Base-by-base conservation (phyloP, 2,329 filamentous ascomycete species). In the Akanthomyces dipterigenus region DNA sequence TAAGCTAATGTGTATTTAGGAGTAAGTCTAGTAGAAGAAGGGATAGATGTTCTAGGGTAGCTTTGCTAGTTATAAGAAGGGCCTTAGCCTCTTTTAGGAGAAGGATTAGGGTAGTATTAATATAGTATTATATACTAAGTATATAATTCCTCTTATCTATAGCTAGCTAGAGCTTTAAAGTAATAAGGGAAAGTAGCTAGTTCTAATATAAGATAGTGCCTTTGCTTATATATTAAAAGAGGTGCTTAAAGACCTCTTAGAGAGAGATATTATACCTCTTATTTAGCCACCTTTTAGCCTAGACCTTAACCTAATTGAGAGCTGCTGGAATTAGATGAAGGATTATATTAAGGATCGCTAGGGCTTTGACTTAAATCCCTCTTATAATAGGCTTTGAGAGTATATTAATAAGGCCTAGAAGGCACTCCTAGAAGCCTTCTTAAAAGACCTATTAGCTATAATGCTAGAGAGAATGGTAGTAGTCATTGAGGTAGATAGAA, bases 41-140 rank as follows among this genome's bases (percentile, higher is more conserved):
- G 68, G 70, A 3, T 71, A 62, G 67, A 71, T 71, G 65, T 72
- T 72, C 59, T 72, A 63, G 65, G 70, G 64, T 14, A 68, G 64
- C 51, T 70, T 72, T 63, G 64, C 58, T 55, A 65, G 69, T 26
- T 40, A 20, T 38, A 48, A 43, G 11, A 71, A 70, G 63, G 69
- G 69, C 11, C 67, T 64, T 38, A 62, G 62, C 20, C 53, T 72
- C 22, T 70, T 72, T 60, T 73, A 63, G 70, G 67, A 71, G 64
- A 72, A 72, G 63, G 69, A 70, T 42, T 72, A 63, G 69, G 66
- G 66, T 26, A 62, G 43, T 36, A 71, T 72, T 34, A 68, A 64
- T n/a, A 55, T 48, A 9, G 59, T 68, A 42, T 65, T 58, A 22
- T 71, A 69, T 60, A 55, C 38, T 38, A 53, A 64, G 3, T 24